Evolutionary conservation across 176 grass and related monocot species (phyloP), one percentile per base, ranked within the genome.

Genomic region (Elaeis guineensis): DNA sequence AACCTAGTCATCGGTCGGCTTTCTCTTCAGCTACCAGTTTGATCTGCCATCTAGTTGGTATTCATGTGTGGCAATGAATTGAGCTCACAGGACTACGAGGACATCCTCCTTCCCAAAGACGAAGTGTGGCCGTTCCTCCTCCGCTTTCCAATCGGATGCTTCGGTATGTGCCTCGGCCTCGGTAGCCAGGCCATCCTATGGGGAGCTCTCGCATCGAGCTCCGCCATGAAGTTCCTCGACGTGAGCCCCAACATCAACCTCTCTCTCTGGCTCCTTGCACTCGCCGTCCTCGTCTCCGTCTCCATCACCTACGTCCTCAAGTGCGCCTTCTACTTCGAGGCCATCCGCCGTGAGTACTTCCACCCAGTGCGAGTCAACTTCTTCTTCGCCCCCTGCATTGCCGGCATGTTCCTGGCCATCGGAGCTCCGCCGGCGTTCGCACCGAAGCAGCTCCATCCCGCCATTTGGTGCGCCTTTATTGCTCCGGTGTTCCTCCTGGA

Each of bases 261-360:
- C 63, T 61, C 16, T 26, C 61, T 97, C 29, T 97, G 92, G 92
- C 55, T 88, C 64, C 69, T 97, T 19, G 92, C 92, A 0, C 64
- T 62, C 26, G 53, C 69, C 17, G 60, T 85, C 71, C 66, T 97
- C 9, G 58, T 85, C 17, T 77, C 84, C 23, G 70, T 83, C 23
- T 78, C 75, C 52, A 11, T 79, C 76, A 90, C 87, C 67, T 97
- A 97, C 72, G 63, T 51, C 52, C 74, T 90, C 83, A 97, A 97
- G 78, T 97, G 92, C 72, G 26, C 79, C 78, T 97, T 97, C 86
- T 97, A 91, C 83, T 97, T 90, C 62, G 92, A 97, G 81, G 92
- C 92, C n/a, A 85, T 88, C 71, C 80, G 78, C 6, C 92, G 92
- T 55, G 92, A 97, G 83, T 97, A 90, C 80, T 97, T 83, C 83